Conservation (phyloP, 495 filamentous ascomycete species). For the Aeminium ludgeri region DNA sequence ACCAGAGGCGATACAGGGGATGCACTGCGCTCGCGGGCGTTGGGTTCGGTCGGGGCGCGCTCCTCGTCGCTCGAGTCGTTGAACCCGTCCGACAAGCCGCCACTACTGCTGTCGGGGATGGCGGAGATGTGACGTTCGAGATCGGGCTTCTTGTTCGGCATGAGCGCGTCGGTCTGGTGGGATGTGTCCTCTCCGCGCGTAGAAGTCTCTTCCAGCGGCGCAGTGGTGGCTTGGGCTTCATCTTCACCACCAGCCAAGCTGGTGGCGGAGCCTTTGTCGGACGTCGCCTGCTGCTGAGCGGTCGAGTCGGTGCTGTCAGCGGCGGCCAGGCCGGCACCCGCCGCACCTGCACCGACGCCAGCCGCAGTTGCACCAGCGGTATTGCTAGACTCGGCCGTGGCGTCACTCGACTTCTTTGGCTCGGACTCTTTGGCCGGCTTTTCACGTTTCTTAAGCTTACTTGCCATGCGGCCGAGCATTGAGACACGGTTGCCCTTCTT, state of each 20-base stretch:
- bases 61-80: background rate
- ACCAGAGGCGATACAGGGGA: background rate
- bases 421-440: background rate
- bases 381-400: no score
- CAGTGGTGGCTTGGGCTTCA: background rate
- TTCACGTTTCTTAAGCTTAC: constrained; percentile 1
- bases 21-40: no score
- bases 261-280: no score
- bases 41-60: background rate
- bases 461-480: constrained; percentile 1
- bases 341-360: background rate
- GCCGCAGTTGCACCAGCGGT: background rate
- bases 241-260: no score
- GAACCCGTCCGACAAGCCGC: background rate
- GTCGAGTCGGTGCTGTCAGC: background rate
- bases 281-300: no score
- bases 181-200: background rate
- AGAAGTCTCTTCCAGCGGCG: background rate
- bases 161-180: background rate
- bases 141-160: constrained; percentile 5
- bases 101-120: constrained; percentile 1
- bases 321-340: background rate
- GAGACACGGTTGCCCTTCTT: background rate
- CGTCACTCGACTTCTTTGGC: no score
- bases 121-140: constrained; percentile 8